Evolutionary conservation across 176 grass and related monocot genomes (phyloP).

Genomic region (Aegilops tauschii): DNA sequence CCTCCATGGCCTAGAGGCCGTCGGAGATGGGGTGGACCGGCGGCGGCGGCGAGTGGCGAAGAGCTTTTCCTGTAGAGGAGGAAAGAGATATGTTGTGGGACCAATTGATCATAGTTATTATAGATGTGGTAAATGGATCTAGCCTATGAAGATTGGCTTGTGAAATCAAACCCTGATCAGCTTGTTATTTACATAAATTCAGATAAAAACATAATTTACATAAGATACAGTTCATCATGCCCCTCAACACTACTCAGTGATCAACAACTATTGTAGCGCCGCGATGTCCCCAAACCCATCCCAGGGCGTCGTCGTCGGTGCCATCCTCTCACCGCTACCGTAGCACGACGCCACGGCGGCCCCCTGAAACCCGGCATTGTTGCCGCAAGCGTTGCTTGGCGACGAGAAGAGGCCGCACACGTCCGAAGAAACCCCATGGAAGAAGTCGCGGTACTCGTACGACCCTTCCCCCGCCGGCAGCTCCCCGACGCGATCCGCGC

Average conservation of each 20-base stretch:
- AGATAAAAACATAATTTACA: neutral
- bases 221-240: neutral
- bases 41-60: no score
- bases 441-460: slow-evolving; percentile 36
- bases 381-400: neutral
- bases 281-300: slow-evolving; percentile 23
- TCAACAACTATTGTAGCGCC: neutral
- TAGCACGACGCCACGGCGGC: neutral
- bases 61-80: no score
- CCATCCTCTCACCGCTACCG: neutral
- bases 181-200: neutral
- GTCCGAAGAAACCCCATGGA: slow-evolving; percentile 28
- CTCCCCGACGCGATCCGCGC: neutral
- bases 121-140: no score
- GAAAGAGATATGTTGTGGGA: no score
- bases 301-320: slow-evolving; percentile 6
- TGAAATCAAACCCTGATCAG: neutral
- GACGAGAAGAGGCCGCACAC: slow-evolving; percentile 30
- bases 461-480: slow-evolving; percentile 1
- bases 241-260: neutral
- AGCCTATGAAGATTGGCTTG: no score
- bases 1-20: no score
- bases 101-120: no score
- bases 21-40: no score
- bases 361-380: neutral